Percentiles rank a stretch among this genome's conserved stretches.
Evolutionary conservation across 2,329 filamentous ascomycete genomes (phyloP).

Genomic region (Sporothrix curviconia): DNA sequence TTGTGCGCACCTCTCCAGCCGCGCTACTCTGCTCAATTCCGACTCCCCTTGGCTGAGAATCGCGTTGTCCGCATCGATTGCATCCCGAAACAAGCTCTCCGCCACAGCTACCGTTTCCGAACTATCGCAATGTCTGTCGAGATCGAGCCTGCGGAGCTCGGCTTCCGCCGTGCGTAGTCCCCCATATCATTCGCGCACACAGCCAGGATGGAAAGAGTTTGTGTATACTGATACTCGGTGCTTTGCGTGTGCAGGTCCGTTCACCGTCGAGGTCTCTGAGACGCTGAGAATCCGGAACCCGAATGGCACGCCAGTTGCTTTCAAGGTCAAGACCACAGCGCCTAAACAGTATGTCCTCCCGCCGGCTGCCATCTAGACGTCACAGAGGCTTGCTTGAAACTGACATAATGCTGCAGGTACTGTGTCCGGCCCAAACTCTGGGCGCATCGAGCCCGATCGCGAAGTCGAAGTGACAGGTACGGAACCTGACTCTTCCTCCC

Average conservation of each 20-base stretch:
- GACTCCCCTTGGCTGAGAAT: no score
- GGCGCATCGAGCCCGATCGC: constrained; percentile 84
- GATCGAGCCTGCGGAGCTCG: constrained; percentile 83
- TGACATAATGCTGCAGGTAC: no score
- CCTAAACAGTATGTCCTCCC: constrained; percentile 75
- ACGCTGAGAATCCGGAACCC: constrained; percentile 59
- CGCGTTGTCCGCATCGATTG: neutral
- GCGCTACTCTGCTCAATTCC: no score
- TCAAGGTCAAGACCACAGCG: constrained; percentile 96
- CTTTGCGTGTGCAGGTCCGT: constrained; percentile 47
- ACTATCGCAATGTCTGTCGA: constrained; percentile 78
- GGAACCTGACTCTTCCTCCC: neutral
- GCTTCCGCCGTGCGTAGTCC: constrained; percentile 77
- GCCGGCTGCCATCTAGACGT: neutral
- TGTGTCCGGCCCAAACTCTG: constrained; percentile 96
- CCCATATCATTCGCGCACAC: neutral
- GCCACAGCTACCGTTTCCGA: neutral
- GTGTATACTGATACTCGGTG: neutral
- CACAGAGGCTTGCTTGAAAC: neutral
- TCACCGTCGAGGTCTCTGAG: constrained; percentile 60
- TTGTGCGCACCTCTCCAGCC: neutral
- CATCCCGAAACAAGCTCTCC: neutral
- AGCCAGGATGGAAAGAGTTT: neutral
- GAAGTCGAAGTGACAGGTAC: constrained; percentile 88
- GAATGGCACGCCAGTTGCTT: constrained; percentile 56